Evolutionary conservation across 2,329 filamentous ascomycete genomes (phyloP), one percentile per base, ranked within the genome.

Genomic region (Fusarium albosuccineum): DNA sequence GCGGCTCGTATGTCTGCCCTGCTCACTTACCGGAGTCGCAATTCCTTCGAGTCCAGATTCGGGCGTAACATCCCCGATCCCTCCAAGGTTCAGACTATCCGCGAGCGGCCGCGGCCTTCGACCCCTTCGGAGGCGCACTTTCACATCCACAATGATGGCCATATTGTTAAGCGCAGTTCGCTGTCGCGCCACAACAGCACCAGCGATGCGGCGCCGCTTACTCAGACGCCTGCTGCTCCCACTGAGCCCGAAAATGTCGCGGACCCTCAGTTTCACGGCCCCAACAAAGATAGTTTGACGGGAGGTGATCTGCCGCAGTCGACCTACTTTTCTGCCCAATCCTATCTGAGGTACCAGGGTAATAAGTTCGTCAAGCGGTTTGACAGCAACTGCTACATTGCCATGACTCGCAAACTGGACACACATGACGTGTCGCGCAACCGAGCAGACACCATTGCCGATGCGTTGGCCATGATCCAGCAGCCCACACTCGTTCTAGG

Each of bases 311-410:
- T 85, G 57, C 79, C 86, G 7, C 87, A 88, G 0, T 89, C 90
- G 8, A 96, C 93, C n/a, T 97, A 97, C 80, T 99, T 98, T 80
- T 98, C 96, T 1, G 96, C 96, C 1, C 96, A 99, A 78, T 97
- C 94, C 1, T 99, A 99, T 79, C 87, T 99, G 42, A 92, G 96
- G 17, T 99, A 99, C 79, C 96, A 99, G 80, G 95, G 94, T 57
- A 88, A 91, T 73, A 99, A 99, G 79, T 99, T 99, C 73, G 96
- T 98, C 73, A 94, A 92, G 78, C 92, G 96, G 9, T 99, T 98
- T 78, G 96, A 99, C 79, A 93, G 94, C 74, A 99, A 99, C 79
- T 99, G 96, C 82, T 99, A 99, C 82, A 98, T 99, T 71, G 94
- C 96, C 70, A 97, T 99, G 79, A 98, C 96, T 5, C 91, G 96